Base-by-base conservation (phyloP, 2,329 filamentous ascomycete genomes). In the Scolecobasidium constrictum region DNA sequence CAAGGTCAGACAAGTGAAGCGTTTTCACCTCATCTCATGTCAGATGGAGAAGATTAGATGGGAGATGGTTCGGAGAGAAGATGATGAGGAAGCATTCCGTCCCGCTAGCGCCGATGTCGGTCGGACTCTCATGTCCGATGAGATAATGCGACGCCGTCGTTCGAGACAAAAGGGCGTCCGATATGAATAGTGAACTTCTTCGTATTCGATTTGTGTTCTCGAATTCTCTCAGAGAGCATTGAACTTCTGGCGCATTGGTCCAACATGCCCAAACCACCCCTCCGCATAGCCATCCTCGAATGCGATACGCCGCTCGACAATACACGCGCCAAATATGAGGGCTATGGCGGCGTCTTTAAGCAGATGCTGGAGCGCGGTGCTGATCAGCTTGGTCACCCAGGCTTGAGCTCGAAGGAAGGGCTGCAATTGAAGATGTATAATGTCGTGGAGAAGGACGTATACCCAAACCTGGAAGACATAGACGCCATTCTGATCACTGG, bases 401-500 rank as follows among this genome's bases (percentile, higher is more conserved):
- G 56, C 48, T 42, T 56, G 22, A 51, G 49, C 5, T 55, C 61
- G 19, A 57, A 58, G 42, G 53, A 60, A 23, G 56, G 63, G 20
- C 61, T 86, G 13, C 61, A 75, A 37, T 67, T 93, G 43, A 72
- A 74, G 4, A 72, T 67, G 23, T 86, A 77, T 67, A 75, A 94
- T 57, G 72, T 94, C 9, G 81, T 93, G 38, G 68, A 77, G 48
- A 65, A 72, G 22, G 62, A 77, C 48, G 59, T 69, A 16, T 94
- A 94, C 61, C 88, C 90, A 0, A 61, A 73, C 3, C 66, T 92
- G 28, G 76, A 82, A 23, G 67, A 79, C 34, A 65, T 95, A 47
- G 90, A 96, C 67, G 88, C 83, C 1, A 67, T 96, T 22, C 68
- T 95, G 33, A 73, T 95, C 47, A 85, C 83, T 0, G 90, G 90